Evolutionary conservation across 768 basidiomycete species (phyloP).

Genomic region (Neoboletus magnificus): DNA sequence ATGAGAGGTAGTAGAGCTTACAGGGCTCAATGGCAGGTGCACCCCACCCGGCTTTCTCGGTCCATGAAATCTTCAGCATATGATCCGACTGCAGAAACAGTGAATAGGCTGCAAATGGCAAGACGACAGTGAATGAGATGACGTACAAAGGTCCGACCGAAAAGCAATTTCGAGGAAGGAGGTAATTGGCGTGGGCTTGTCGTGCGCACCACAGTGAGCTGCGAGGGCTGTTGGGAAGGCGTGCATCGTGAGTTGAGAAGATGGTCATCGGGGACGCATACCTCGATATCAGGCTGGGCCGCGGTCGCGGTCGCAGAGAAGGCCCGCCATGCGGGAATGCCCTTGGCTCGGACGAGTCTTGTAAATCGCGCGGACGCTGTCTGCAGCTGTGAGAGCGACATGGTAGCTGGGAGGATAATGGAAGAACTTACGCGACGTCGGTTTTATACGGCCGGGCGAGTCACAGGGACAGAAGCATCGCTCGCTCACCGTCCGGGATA

Average conservation of each 20-base stretch:
- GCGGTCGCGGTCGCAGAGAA: conserved; percentile 22
- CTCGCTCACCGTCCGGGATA: neutral
- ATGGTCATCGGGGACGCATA: conserved; percentile 15
- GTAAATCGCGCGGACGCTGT: conserved; percentile 10
- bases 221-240: conserved; percentile 41
- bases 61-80: conserved; percentile 82
- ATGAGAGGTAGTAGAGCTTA: conserved; percentile 35
- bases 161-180: conserved; percentile 64
- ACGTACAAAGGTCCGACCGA: conserved; percentile 82
- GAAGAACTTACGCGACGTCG: conserved; percentile 4
- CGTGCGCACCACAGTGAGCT: conserved; percentile 48
- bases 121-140: neutral
- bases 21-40: conserved; percentile 80
- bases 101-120: conserved; percentile 9
- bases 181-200: conserved; percentile 59
- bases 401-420: conserved; percentile 5
- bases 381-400: conserved; percentile 18
- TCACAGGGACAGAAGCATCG: neutral
- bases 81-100: conserved; percentile 63
- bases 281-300: conserved; percentile 51
- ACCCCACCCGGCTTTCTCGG: conserved; percentile 71
- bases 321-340: conserved; percentile 6
- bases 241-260: neutral
- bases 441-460: conserved; percentile 21
- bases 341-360: conserved; percentile 1